Percentiles rank a stretch among this genome's conserved stretches.
Conservation (phyloP, 768 basidiomycete genomes). For the Trametes elegans region DNA sequence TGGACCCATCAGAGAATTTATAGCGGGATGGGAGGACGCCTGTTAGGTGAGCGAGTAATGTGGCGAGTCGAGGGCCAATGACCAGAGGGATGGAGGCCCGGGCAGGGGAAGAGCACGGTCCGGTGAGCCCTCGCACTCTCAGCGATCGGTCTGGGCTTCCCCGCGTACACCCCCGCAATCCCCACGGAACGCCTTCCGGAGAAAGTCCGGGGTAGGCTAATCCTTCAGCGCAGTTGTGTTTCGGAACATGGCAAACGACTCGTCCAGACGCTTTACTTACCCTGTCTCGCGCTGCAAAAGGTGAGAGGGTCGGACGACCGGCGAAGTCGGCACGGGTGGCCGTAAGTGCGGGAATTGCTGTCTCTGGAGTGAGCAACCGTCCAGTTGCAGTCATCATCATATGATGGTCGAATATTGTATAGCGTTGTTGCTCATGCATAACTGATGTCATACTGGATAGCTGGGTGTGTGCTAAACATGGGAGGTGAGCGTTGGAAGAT, state of each 20-base stretch:
- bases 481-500: too few relatives aligned
- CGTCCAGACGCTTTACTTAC: background rate
- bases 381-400: too few relatives aligned
- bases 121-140: background rate
- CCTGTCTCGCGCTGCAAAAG: too few relatives aligned
- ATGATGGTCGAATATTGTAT: too few relatives aligned
- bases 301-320: too few relatives aligned
- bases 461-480: too few relatives aligned
- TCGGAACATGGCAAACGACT: background rate
- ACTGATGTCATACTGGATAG: too few relatives aligned
- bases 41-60: background rate
- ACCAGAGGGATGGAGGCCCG: background rate
- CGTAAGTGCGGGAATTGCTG: too few relatives aligned
- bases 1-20: background rate
- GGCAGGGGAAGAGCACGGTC: background rate
- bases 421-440: too few relatives aligned
- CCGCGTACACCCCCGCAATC: slow-evolving; percentile 8
- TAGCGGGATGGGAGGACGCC: background rate
- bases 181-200: slow-evolving; percentile 11
- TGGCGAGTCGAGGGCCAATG: slow-evolving; percentile 5
- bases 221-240: background rate
- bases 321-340: too few relatives aligned
- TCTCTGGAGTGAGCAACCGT: too few relatives aligned
- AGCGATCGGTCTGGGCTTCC: background rate
- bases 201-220: background rate